These are phyloP conservation scores for Trichoderma brevicompactum DNA, from an alignment of 2,329 filamentous ascomycete genomes.

Conservation along the genomic window DNA sequence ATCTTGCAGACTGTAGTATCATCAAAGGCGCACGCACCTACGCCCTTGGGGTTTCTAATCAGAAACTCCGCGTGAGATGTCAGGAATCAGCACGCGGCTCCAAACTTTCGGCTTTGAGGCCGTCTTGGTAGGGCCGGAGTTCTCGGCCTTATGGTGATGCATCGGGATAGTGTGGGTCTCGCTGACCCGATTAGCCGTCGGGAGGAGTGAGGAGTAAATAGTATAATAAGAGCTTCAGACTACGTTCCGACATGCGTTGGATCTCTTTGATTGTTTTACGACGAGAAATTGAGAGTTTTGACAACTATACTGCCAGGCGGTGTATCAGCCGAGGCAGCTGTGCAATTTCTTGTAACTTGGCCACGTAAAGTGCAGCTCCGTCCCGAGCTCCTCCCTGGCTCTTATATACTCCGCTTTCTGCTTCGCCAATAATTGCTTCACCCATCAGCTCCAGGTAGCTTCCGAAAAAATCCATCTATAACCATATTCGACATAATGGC, in stretches of 20 bases:
- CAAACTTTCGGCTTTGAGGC: not conserved
- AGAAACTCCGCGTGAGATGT: not conserved
- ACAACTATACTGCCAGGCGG: not conserved
- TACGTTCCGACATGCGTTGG: not conserved
- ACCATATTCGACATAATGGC: not conserved
- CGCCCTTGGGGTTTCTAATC: no score
- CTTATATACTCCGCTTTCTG: not conserved
- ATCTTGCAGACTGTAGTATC: no score
- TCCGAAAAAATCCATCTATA: no score
- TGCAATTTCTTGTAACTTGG: not conserved
- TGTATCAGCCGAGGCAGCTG: not conserved
- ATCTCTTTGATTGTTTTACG: not conserved
- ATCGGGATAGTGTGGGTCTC: not conserved
- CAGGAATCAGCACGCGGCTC: not conserved
- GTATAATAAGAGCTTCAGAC: not conserved
- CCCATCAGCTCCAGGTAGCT: not conserved
- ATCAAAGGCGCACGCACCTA: no score
- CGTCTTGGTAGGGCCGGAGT: not conserved
- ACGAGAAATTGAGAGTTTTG: not conserved
- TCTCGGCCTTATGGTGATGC: constrained; percentile 8
- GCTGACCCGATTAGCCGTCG: constrained; percentile 20
- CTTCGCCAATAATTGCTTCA: not conserved
- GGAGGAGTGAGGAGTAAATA: not conserved
- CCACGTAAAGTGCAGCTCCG: not conserved
- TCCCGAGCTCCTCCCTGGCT: not conserved